A percentile compares a stretch with the other conserved stretches of the same genome.
Evolutionary conservation across 345 rosid genomes (phyloP).

Genomic region (Gynandropsis gynandra): DNA sequence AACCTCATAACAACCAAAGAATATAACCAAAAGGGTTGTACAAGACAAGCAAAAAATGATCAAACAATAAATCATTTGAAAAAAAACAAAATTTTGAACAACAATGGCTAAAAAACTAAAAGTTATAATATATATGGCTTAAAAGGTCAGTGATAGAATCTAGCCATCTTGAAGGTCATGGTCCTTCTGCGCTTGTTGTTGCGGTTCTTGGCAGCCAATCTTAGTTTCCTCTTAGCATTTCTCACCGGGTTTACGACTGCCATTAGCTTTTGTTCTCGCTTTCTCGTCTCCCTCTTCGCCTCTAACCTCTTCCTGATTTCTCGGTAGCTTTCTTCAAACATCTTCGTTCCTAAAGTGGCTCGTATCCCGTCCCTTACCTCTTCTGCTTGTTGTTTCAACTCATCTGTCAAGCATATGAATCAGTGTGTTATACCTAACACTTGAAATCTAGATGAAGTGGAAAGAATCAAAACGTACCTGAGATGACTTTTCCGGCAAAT

Average conservation of each 20-base stretch:
- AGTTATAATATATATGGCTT: too few species aligned
- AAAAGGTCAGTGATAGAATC: constrained; percentile 37
- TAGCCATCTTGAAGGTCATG: constrained; percentile 54
- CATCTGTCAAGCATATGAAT: constrained; percentile 37
- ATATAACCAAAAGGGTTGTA: too few species aligned
- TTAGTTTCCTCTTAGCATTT: constrained; percentile 80
- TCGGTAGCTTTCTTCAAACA: constrained; percentile 45
- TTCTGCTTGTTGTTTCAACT: constrained; percentile 61
- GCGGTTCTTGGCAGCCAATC: constrained; percentile 62
- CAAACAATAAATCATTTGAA: too few species aligned
- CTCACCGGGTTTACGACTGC: constrained; percentile 78
- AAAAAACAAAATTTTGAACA: too few species aligned
- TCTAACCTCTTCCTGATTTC: constrained; percentile 56
- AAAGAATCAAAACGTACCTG: constrained; percentile 38
- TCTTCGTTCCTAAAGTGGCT: constrained; percentile 45
- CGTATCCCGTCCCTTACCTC: constrained; percentile 54
- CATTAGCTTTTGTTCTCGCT: constrained; percentile 66
- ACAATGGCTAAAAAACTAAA: too few species aligned
- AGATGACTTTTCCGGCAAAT: constrained; percentile 59
- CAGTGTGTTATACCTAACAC: background rate
- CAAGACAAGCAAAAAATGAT: too few species aligned
- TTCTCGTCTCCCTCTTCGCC: constrained; percentile 70
- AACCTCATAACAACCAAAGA: too few species aligned
- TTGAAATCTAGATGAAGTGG: constrained; percentile 8
- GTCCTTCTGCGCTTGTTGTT: constrained; percentile 78